These are phyloP conservation scores for Ascochyta fabae DNA, from an alignment of 2,329 filamentous ascomycete species.

Conservation along the genomic window DNA sequence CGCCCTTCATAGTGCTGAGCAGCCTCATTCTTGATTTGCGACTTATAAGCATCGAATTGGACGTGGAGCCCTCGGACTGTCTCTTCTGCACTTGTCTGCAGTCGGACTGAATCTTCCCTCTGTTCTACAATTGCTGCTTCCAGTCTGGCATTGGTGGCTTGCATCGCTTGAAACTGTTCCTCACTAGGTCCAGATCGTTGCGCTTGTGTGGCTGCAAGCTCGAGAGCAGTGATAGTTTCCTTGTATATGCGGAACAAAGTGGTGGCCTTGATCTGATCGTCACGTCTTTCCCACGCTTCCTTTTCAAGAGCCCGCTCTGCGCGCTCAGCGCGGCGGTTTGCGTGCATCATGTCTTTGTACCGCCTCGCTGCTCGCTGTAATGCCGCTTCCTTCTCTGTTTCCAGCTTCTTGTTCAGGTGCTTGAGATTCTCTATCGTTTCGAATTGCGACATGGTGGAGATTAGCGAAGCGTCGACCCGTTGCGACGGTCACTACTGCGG, in stretches of 20 bases:
- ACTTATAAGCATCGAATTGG: background rate
- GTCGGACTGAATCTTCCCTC: background rate
- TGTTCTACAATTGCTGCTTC: background rate
- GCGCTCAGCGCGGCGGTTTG: slow-evolving; percentile 10
- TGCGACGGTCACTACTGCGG: background rate
- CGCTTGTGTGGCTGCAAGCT: background rate
- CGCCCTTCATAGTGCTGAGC: background rate
- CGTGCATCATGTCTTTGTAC: background rate
- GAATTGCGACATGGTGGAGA: background rate
- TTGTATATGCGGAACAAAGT: background rate
- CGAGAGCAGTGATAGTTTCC: background rate
- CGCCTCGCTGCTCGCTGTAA: slow-evolving; percentile 2
- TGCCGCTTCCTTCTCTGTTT: background rate
- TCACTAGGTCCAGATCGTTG: background rate
- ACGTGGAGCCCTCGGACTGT: background rate
- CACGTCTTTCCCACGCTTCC: background rate
- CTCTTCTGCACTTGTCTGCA: background rate
- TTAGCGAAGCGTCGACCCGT: no score
- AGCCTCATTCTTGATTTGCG: background rate
- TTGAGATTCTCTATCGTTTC: slow-evolving; percentile 1
- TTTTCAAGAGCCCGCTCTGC: background rate
- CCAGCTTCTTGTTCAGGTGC: background rate
- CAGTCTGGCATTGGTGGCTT: background rate
- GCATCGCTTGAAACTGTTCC: background rate
- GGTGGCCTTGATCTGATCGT: background rate